These are phyloP conservation scores for Aspergillus felis DNA, from an alignment of 2,329 filamentous ascomycete species.

Conservation along the genomic window DNA sequence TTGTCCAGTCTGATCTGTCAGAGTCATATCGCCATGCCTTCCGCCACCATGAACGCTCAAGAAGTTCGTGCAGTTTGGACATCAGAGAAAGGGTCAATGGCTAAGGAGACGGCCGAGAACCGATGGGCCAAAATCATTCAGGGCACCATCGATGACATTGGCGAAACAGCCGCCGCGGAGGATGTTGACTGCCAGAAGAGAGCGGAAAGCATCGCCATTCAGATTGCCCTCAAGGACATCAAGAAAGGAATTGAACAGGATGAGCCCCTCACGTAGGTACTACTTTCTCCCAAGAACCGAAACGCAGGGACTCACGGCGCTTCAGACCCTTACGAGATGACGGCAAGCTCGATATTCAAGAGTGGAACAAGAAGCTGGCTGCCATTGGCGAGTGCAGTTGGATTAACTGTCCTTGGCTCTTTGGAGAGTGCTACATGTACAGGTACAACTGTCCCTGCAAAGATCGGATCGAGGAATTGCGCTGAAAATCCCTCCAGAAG, in stretches of 20 bases:
- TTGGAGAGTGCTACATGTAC: constrained; percentile 20
- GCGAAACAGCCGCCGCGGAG: constrained; percentile 42
- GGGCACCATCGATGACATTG: constrained; percentile 42
- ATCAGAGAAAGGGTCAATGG: constrained; percentile 39
- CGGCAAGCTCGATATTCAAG: constrained; percentile 12
- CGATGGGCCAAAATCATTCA: constrained; percentile 22
- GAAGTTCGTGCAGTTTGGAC: no score
- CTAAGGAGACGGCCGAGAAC: constrained; percentile 15
- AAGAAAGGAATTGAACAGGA: no score
- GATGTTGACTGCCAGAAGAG: constrained; percentile 49
- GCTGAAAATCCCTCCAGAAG: not conserved
- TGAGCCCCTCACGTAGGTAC: no score
- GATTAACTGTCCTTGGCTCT: constrained; percentile 18
- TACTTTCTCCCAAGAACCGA: no score
- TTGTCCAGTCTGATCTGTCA: no score
- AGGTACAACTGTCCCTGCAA: not conserved
- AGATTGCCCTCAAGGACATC: no score
- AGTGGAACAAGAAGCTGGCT: constrained; percentile 12
- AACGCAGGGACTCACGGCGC: no score
- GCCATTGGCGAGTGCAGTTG: constrained; percentile 8
- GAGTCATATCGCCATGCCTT: no score
- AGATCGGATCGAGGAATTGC: no score
- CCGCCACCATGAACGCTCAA: no score
- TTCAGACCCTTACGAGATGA: not conserved
- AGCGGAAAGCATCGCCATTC: constrained; percentile 13